phyloP scores from a whole-genome alignment of 768 basidiomycete genomes.

The Mycena kentingensis region DNA sequence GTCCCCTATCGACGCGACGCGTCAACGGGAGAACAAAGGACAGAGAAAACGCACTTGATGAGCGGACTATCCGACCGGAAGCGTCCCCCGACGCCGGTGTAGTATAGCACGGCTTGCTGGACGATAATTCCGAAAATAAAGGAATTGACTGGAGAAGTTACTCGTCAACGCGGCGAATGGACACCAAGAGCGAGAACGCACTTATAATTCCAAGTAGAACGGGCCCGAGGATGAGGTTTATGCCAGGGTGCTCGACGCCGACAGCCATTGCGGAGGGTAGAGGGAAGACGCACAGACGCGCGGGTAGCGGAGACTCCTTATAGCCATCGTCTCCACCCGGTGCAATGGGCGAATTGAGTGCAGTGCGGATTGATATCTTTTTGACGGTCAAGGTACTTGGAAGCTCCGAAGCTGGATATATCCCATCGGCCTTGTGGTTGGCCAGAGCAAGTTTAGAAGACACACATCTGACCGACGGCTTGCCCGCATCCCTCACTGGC shows the following conservation, averaged over 20 bases:
- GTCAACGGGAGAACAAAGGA: background rate
- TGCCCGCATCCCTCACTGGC: no score
- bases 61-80: background rate
- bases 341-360: no score
- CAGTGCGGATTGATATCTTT: no score
- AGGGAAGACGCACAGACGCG: no score
- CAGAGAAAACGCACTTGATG: constrained; percentile 4
- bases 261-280: background rate
- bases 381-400: no score
- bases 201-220: constrained; percentile 5
- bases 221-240: constrained; percentile 4
- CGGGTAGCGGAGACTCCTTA: no score
- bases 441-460: no score
- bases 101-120: constrained; percentile 1
- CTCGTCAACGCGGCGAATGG: background rate
- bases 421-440: no score
- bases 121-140: constrained; percentile 2
- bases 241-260: background rate
- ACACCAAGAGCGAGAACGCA: background rate
- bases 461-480: no score
- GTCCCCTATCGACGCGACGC: constrained; percentile 1
- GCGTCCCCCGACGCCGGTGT: background rate
- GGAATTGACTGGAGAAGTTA: background rate
- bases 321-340: no score
- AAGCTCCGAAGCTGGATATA: no score